Evolutionary conservation across 2,329 filamentous ascomycete species (phyloP).

Genomic region (Teratosphaeriaceae sp.): DNA sequence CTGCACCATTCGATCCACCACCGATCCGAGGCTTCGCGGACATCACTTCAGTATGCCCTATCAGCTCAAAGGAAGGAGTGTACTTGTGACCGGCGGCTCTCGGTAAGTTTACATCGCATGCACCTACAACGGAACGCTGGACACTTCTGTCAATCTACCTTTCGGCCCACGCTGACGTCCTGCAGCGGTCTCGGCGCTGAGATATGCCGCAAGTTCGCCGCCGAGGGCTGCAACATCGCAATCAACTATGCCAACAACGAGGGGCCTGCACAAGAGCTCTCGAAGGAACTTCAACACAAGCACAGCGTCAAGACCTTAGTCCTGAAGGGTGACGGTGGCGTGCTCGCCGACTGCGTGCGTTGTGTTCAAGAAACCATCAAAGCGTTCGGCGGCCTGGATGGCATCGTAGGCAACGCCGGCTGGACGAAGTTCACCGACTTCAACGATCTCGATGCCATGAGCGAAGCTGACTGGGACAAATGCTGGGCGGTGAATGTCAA

Average conservation of each 20-base stretch:
- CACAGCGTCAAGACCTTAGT: conserved; percentile 47
- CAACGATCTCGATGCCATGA: conserved; percentile 51
- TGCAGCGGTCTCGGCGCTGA: conserved; percentile 62
- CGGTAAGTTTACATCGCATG: conserved; percentile 47
- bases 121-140: too few relatives aligned
- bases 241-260: conserved; percentile 65
- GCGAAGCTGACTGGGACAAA: conserved; percentile 58
- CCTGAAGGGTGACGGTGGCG: conserved; percentile 61
- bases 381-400: conserved; percentile 63
- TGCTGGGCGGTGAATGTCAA: conserved; percentile 59
- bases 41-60: conserved; percentile 61
- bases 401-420: conserved; percentile 69
- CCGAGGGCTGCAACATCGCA: conserved; percentile 60
- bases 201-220: conserved; percentile 60
- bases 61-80: conserved; percentile 53
- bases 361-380: conserved; percentile 55
- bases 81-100: conserved; percentile 59
- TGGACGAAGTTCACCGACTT: conserved; percentile 57
- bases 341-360: conserved; percentile 50
- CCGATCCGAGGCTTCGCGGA: too few relatives aligned
- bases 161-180: neutral
- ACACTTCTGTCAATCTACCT: too few relatives aligned
- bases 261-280: conserved; percentile 53
- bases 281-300: conserved; percentile 47
- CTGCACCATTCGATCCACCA: neutral